phyloP scores from a whole-genome alignment of 169 alveolate species.

The Plasmodium gonderi region DNA sequence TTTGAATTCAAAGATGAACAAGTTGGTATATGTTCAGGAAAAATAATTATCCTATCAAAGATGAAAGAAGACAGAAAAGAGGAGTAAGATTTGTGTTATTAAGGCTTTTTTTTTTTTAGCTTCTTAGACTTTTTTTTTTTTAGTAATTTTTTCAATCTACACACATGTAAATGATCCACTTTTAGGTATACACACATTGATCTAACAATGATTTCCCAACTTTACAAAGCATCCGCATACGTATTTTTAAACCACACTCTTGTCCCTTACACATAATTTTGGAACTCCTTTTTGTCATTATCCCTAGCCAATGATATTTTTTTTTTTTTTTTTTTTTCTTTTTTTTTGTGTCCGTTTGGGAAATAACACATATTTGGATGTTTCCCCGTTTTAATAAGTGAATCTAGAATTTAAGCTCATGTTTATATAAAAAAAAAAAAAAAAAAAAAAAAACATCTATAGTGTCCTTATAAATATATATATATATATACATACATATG shows the following conservation, averaged over 20 bases:
- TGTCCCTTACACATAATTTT: not conserved
- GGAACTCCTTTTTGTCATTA: not conserved
- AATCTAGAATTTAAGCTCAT: too few relatives aligned
- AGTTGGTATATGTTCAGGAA: conserved; percentile 32
- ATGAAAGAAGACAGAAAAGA: not conserved
- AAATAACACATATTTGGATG: not conserved
- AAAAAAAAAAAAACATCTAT: not conserved
- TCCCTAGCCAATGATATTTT: not conserved
- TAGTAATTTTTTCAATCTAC: not conserved
- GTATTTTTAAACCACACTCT: not conserved
- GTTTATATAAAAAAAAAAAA: not conserved
- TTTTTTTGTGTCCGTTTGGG: not conserved
- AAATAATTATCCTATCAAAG: not conserved
- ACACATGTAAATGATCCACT: too few relatives aligned
- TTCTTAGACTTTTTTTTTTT: not conserved
- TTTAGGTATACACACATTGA: not conserved
- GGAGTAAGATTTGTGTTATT: not conserved
- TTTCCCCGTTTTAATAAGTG: not conserved
- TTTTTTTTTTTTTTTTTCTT: conserved; percentile 6
- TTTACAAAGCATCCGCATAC: not conserved
- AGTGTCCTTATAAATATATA: not conserved
- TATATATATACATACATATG: not conserved
- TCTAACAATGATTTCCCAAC: not conserved
- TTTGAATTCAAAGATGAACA: conserved; percentile 49
- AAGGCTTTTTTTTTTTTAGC: not conserved